Base-by-base conservation (phyloP, 1,284 basidiomycete genomes). In the Mycosarcoma maydis region DNA sequence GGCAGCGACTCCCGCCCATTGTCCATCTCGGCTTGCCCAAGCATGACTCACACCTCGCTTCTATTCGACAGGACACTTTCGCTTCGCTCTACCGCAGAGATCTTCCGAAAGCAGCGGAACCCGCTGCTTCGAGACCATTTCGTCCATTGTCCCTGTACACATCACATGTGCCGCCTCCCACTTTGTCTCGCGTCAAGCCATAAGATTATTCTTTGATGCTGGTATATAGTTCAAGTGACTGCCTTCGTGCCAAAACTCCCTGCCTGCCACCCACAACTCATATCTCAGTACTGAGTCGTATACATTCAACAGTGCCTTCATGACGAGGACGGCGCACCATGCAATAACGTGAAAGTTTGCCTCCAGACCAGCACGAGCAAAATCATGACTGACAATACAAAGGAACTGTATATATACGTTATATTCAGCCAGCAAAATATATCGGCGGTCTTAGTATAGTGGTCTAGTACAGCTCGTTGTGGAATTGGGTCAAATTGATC, bases 381-480 rank as follows among this genome's bases (percentile, higher is more conserved):
- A n/a, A n/a, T n/a, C n/a, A n/a, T n/a, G n/a, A n/a, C n/a, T n/a
- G n/a, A n/a, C n/a, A n/a, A n/a, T n/a, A n/a, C n/a, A n/a, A n/a
- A n/a, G n/a, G n/a, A n/a, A n/a, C n/a, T n/a, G n/a, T n/a, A n/a
- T 29, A 44, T 49, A 40, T 45, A 45, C 26, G 34, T 42, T 33
- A 23, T 4, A 7, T 6, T 13, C 6, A 2, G 2, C 0, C 9
- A 20, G 19, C 3, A 3, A 6, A 14, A 13, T 24, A 39, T 30
- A 22, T 13, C 11, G 1, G 57, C 56, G 19, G 48, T 34, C 30
- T 41, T 58, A 45, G 56, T 59, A 59, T 52, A 59, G 56, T 47
- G 55, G 59, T 49, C 29, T 55, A 62, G 40, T 56, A 56, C 59
- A 29, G 48, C 49, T 56, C 59, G 59, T 62, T 62, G 59, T 62